These are phyloP conservation scores for Nothophaeocryptopus gaeumannii DNA, from an alignment of 2,329 filamentous ascomycete species.

Conservation along the genomic window DNA sequence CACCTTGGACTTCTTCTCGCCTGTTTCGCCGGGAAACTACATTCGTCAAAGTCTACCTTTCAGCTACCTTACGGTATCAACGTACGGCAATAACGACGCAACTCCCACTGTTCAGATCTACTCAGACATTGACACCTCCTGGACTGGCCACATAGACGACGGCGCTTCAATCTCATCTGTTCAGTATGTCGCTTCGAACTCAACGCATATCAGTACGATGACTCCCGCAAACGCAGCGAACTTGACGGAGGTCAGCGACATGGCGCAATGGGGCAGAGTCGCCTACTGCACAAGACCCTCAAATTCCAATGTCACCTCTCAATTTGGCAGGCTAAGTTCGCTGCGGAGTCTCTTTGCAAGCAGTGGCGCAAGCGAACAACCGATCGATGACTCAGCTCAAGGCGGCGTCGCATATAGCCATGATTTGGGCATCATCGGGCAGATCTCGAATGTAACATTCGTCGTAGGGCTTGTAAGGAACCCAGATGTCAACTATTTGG, in stretches of 20 bases:
- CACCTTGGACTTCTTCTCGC: conserved; percentile 46
- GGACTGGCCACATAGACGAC: conserved; percentile 37
- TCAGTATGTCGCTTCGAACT: neutral
- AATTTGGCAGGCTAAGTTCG: neutral
- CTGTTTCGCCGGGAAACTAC: conserved; percentile 43
- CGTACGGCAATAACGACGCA: conserved; percentile 23
- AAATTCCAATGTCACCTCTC: conserved; percentile 9
- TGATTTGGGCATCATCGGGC: conserved; percentile 34
- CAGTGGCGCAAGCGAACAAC: neutral
- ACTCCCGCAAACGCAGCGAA: conserved; percentile 28
- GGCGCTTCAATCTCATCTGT: conserved; percentile 19
- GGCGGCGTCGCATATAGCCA: neutral
- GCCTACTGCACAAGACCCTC: conserved; percentile 40
- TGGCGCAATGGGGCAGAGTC: conserved; percentile 48
- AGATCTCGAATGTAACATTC: conserved; percentile 37
- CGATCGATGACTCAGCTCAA: neutral
- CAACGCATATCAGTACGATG: conserved; percentile 31
- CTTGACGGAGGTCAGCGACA: conserved; percentile 47
- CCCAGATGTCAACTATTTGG: conserved; percentile 43
- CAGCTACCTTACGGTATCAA: conserved; percentile 43
- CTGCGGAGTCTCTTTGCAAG: neutral
- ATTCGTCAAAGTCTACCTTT: conserved; percentile 46
- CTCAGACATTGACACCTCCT: conserved; percentile 45
- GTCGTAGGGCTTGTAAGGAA: conserved; percentile 43
- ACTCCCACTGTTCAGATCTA: conserved; percentile 40